Percentiles rank a stretch among this genome's conserved stretches.
Conservation (phyloP, 2,329 filamentous ascomycete genomes). For the Zalaria obscura region DNA sequence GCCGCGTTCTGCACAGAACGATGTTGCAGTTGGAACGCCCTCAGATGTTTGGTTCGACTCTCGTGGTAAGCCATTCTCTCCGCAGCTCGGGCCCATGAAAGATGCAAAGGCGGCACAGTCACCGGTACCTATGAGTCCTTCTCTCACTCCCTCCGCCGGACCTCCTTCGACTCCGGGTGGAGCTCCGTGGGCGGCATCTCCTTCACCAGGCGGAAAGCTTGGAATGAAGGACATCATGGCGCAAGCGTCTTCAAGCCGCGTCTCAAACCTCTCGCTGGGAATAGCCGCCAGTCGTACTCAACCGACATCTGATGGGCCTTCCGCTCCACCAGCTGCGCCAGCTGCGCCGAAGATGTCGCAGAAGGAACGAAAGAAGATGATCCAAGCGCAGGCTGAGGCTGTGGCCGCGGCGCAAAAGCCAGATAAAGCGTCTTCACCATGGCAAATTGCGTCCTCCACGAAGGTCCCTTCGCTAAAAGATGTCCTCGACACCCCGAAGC, state of each 20-base stretch:
- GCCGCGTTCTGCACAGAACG: neutral
- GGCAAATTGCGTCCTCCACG: slow-evolving; percentile 46
- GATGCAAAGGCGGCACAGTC: neutral
- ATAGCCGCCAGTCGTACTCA: slow-evolving; percentile 16
- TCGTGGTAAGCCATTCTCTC: slow-evolving; percentile 22
- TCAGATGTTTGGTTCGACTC: slow-evolving; percentile 24
- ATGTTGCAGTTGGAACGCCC: slow-evolving; percentile 7
- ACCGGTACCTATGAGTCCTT: neutral
- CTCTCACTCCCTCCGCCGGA: neutral
- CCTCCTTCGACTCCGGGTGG: slow-evolving; percentile 7
- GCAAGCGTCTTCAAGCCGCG: slow-evolving; percentile 37
- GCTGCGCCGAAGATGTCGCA: slow-evolving; percentile 60
- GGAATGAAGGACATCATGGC: slow-evolving; percentile 67
- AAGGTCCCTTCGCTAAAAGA: slow-evolving; percentile 39
- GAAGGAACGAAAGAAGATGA: slow-evolving; percentile 77
- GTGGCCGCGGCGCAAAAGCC: slow-evolving; percentile 9
- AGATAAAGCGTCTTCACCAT: slow-evolving; percentile 34
- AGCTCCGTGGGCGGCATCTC: slow-evolving; percentile 38
- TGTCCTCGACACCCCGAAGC: slow-evolving; percentile 22
- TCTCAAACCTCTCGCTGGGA: slow-evolving; percentile 39
- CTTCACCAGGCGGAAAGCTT: slow-evolving; percentile 47
- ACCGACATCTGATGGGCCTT: neutral
- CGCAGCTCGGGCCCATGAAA: slow-evolving; percentile 3
- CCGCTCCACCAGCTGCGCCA: slow-evolving; percentile 15
- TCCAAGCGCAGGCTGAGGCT: slow-evolving; percentile 40